phyloP scores from a whole-genome alignment of 768 basidiomycete species.

The Flagelloscypha sp. region DNA sequence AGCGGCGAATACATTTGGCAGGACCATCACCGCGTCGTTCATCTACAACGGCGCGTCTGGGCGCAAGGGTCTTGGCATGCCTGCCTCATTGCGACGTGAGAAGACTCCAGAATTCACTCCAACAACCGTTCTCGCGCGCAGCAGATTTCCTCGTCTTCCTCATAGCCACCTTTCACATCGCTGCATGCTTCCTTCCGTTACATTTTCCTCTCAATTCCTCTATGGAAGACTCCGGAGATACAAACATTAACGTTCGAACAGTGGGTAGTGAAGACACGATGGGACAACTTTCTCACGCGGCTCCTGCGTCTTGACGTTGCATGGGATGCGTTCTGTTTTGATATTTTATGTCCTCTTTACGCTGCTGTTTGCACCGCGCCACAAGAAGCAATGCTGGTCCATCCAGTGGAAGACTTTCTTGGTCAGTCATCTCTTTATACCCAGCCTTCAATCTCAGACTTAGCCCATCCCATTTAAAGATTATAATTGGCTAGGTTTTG shows the following conservation, averaged over 20 bases:
- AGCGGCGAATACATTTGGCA: slow-evolving; percentile 12
- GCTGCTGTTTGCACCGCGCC: slow-evolving; percentile 68
- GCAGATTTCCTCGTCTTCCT: too few relatives aligned
- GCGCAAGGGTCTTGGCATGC: slow-evolving; percentile 43
- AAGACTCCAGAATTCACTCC: not conserved
- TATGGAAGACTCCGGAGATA: slow-evolving; percentile 22
- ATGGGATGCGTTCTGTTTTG: slow-evolving; percentile 46
- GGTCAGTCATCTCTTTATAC: slow-evolving; percentile 30
- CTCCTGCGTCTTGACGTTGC: slow-evolving; percentile 38
- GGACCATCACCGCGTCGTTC: slow-evolving; percentile 37
- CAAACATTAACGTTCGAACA: slow-evolving; percentile 35
- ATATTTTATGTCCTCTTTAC: slow-evolving; percentile 55
- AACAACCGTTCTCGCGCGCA: too few relatives aligned
- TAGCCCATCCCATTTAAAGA: slow-evolving; percentile 27
- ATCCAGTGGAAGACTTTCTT: slow-evolving; percentile 59
- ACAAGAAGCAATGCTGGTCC: slow-evolving; percentile 39
- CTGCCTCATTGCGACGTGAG: slow-evolving; percentile 28
- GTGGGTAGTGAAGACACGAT: slow-evolving; percentile 38
- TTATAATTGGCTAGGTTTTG: slow-evolving; percentile 62
- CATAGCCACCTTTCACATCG: slow-evolving; percentile 33
- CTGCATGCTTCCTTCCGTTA: slow-evolving; percentile 38
- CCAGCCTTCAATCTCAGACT: not conserved
- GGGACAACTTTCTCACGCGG: slow-evolving; percentile 30
- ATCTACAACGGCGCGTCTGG: slow-evolving; percentile 64
- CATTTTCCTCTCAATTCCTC: slow-evolving; percentile 34